Base-by-base conservation (phyloP, 1,284 basidiomycete species). In the Puccinia coronata region DNA sequence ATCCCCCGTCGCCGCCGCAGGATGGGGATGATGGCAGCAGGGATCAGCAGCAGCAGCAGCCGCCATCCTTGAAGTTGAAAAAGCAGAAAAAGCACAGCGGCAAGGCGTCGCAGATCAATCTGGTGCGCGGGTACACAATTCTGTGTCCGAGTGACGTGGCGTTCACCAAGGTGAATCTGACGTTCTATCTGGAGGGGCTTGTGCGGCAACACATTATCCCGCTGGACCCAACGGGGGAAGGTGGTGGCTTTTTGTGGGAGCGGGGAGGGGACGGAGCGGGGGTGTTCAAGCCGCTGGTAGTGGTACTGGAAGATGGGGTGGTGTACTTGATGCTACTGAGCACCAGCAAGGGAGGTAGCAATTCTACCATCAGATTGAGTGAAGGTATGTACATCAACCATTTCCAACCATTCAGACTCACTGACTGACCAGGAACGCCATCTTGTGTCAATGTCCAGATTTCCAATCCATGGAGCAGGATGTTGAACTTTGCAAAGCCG, bases 81-180 rank as follows among this genome's bases (percentile, higher is more conserved):
- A 6, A 28, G 39, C 67, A 43, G 16, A 53, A 78, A 34, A 41
- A 69, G 28, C 59, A 8, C 12, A 25, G 34, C 34, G 28, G 23
- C 11, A 12, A 14, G 12, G n/a, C 20, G 14, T 41, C 34, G 12
- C 11, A 16, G 51, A 39, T 63, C 39, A 81, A 75, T 25, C 70
- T 77, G 4, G n/a, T 28, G 41, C 65, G 82, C 36, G 49, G 51
- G 88, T 93, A 82, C 92, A 95, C 93, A 0, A 86, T 99, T 0
- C 89, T 99, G 5, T 93, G 93, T 83, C 97, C 97, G 0, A 91
- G 91, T 0, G 97, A 99, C 85, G 91, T 92, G 82, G 95, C 96
- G 0, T 97, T 98, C 88, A 92, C 94, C 83, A 88, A 90, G n/a
- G 87, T 93, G 84, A 96, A 99, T 86, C 87, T 98, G 71, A 95